Evolutionary conservation across 192 early-diverging fungal species (phyloP).

Genomic region (Entrophospora sp.): DNA sequence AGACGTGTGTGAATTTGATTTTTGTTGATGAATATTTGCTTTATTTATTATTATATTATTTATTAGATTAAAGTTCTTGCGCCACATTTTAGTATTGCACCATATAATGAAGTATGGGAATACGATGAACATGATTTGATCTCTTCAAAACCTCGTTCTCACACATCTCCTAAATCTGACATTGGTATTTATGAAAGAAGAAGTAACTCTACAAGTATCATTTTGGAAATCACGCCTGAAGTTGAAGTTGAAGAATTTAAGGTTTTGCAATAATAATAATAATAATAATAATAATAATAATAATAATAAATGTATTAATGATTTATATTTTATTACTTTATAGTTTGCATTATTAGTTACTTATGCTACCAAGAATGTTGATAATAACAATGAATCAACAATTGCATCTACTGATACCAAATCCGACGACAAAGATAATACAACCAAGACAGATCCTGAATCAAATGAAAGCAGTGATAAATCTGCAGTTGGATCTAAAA

Average conservation of each 20-base stretch:
- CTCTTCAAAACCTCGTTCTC: conserved; percentile 21
- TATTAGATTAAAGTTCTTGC: conserved; percentile 48
- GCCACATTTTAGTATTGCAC: conserved; percentile 55
- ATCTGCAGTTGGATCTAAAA: conserved; percentile 14
- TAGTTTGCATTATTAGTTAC: conserved; percentile 58
- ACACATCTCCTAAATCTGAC: conserved; percentile 16
- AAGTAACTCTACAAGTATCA: conserved; percentile 52
- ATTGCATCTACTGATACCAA: background rate
- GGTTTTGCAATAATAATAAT: too few relatives aligned
- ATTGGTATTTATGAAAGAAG: conserved; percentile 54
- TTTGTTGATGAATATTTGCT: too few relatives aligned
- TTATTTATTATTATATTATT: background rate
- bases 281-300: too few relatives aligned
- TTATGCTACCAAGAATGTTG: conserved; percentile 40
- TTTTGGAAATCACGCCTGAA: conserved; percentile 47
- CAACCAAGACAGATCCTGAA: conserved; percentile 24
- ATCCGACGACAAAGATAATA: conserved; percentile 23
- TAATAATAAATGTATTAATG: too few relatives aligned
- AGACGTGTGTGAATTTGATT: too few relatives aligned
- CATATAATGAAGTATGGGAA: conserved; percentile 74
- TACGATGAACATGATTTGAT: conserved; percentile 59
- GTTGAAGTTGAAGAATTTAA: conserved; percentile 40
- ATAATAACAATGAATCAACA: conserved; percentile 22
- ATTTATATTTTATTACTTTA: too few relatives aligned
- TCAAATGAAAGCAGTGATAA: conserved; percentile 17